Percentiles rank a stretch among this genome's conserved stretches.
phyloP scores from a whole-genome alignment of 768 basidiomycete genomes.

The Clitopilus hobsonii region DNA sequence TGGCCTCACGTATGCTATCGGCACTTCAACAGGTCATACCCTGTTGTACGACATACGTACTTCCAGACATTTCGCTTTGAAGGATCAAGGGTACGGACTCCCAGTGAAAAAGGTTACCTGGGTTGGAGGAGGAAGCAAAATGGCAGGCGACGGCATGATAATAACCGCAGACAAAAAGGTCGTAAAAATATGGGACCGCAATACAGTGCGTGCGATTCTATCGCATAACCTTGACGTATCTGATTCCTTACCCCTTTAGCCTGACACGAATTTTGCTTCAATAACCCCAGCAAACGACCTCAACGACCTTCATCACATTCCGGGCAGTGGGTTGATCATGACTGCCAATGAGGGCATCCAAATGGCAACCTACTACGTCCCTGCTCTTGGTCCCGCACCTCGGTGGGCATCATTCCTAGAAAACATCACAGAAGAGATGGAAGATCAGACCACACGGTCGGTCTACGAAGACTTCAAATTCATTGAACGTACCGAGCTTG shows the following conservation, averaged over 20 bases:
- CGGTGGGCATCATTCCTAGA: slow-evolving; percentile 98
- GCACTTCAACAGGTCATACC: slow-evolving; percentile 93
- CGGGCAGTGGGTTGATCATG: slow-evolving; percentile 84
- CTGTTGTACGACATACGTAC: slow-evolving; percentile 92
- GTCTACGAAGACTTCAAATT: slow-evolving; percentile 98
- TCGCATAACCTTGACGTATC: background rate
- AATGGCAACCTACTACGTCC: slow-evolving; percentile 92
- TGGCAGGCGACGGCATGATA: slow-evolving; percentile 85
- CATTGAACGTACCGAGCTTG: slow-evolving; percentile 79
- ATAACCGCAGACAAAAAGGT: slow-evolving; percentile 95
- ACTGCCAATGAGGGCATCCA: slow-evolving; percentile 96
- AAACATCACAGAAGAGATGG: slow-evolving; percentile 98
- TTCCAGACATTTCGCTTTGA: slow-evolving; percentile 74
- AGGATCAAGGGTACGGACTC: slow-evolving; percentile 96
- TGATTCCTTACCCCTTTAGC: slow-evolving; percentile 36
- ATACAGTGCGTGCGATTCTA: slow-evolving; percentile 50
- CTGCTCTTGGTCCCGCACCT: slow-evolving; percentile 94
- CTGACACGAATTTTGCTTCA: slow-evolving; percentile 82
- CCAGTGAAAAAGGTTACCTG: slow-evolving; percentile 82
- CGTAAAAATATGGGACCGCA: slow-evolving; percentile 93
- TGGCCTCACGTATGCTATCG: slow-evolving; percentile 90
- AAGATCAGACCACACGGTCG: slow-evolving; percentile 73
- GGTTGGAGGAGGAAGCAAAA: slow-evolving; percentile 82
- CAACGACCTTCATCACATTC: slow-evolving; percentile 87
- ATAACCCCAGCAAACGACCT: slow-evolving; percentile 88